phyloP scores from a whole-genome alignment of 257 asterid species.

The Rubia yunnanensis region DNA sequence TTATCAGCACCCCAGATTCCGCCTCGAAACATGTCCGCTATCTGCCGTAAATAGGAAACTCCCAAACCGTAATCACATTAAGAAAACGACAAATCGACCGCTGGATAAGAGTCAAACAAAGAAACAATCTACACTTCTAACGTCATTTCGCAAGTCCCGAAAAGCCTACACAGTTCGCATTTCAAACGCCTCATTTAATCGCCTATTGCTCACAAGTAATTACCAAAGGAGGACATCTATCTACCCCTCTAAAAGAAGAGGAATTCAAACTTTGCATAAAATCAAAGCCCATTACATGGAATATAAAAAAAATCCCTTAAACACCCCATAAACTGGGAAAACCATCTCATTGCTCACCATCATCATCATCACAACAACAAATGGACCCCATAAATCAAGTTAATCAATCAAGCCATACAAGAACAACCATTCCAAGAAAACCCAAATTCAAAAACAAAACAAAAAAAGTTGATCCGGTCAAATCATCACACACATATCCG shows the following conservation, averaged over 20 bases:
- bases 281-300: background rate
- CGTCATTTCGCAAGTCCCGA: background rate
- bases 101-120: background rate
- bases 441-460: background rate
- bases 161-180: background rate
- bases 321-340: background rate
- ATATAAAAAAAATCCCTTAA: background rate
- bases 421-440: background rate
- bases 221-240: background rate
- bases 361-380: background rate
- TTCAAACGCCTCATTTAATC: too few relatives aligned
- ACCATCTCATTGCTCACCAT: background rate
- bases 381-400: slow-evolving; percentile 1
- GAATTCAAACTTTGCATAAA: background rate
- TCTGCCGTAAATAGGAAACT: background rate
- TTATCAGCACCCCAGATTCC: background rate
- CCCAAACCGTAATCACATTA: background rate
- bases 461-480: slow-evolving; percentile 11
- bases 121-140: background rate
- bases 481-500: background rate
- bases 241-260: background rate
- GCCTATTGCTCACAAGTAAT: background rate
- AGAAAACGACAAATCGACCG: background rate
- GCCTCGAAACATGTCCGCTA: background rate
- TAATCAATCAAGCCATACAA: slow-evolving; percentile 1